Percentiles rank a stretch among this genome's conserved stretches.
Conservation (phyloP, 306 rosid genomes). For the Vigna nakashimae region DNA sequence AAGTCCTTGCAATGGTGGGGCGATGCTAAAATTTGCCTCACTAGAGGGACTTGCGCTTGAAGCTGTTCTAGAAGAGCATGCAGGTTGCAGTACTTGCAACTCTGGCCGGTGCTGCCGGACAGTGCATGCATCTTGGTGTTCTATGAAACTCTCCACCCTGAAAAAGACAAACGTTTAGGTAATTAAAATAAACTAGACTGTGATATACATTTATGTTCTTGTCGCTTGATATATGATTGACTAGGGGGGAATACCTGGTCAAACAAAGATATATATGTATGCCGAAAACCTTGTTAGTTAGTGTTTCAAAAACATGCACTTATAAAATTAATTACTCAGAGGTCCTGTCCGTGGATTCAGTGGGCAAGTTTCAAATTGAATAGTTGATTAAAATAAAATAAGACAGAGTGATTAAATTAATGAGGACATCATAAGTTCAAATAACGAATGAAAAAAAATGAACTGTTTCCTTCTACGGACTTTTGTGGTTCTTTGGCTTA, state of each 20-base stretch:
- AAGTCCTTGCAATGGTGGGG: slow-evolving; percentile 52
- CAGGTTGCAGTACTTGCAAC: slow-evolving; percentile 50
- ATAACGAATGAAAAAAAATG: background rate
- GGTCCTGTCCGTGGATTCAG: slow-evolving; percentile 32
- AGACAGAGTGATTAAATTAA: slow-evolving; percentile 32
- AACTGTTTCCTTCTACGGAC: background rate
- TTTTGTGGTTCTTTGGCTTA: slow-evolving; percentile 30
- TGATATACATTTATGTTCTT: background rate
- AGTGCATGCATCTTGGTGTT: slow-evolving; percentile 92
- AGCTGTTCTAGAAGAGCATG: slow-evolving; percentile 77
- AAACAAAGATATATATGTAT: slow-evolving; percentile 32
- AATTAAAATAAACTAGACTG: slow-evolving; percentile 5
- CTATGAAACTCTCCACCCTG: slow-evolving; percentile 98
- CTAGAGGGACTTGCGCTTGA: slow-evolving; percentile 87
- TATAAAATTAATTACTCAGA: slow-evolving; percentile 30
- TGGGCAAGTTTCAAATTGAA: slow-evolving; percentile 32
- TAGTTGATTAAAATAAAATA: slow-evolving; percentile 30
- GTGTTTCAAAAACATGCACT: slow-evolving; percentile 42
- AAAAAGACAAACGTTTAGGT: slow-evolving; percentile 28
- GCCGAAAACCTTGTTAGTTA: slow-evolving; percentile 9
- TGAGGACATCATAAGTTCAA: slow-evolving; percentile 35
- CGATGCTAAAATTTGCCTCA: slow-evolving; percentile 61
- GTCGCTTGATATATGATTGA: slow-evolving; percentile 20
- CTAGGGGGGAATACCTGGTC: slow-evolving; percentile 21
- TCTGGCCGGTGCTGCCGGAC: slow-evolving; percentile 62